Evolutionary conservation across 208 protist species (phyloP), one percentile per base, ranked within the genome.

Genomic region (Crithidia fasciculata): DNA sequence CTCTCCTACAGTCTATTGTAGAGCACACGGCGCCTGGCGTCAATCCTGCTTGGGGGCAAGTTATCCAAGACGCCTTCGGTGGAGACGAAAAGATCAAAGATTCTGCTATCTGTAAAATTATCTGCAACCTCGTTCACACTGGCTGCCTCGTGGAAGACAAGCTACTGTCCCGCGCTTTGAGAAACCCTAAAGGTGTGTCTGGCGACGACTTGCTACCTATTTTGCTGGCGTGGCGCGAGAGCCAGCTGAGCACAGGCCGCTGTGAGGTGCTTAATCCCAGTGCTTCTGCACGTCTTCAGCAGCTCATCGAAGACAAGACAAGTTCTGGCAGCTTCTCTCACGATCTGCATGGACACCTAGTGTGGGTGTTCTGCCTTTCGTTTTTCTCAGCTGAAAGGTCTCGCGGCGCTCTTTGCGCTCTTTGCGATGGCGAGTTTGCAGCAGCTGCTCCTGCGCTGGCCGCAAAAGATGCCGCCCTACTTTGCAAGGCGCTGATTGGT

Each of bases 351-450:
- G 8, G 16, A 15, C 37, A 15, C n/a, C 39, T 71, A 41, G 12
- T 45, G 40, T 78, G 72, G 72, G 16, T 78, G 28, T 49, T 54
- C 37, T 71, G 72, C 47, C 65, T 78, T 13, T 78, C 72, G 10
- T 78, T 78, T 72, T 61, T 78, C 10, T 78, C 72, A 18, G 39
- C 2, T 7, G 5, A 36, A 7, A 69, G 72, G 19, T 40, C 57
- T 9, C 50, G 65, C 3, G 28, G 4, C 5, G 57, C 37, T 45
- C 40, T 77, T 15, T 52, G 43, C 28, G 16, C 44, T 28, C 12
- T 69, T 7, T 66, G n/a, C 37, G 18, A 39, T 19, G 40, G 45
- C 39, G 28, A 8, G 4, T 2, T 28, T n/a, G 8, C 3, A 49
- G 16, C 0, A 8, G 7, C 53, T 9, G 4, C 2, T 12, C 9